Evolutionary conservation across 2,329 filamentous ascomycete genomes (phyloP).

Genomic region (Beauveria caledonica): DNA sequence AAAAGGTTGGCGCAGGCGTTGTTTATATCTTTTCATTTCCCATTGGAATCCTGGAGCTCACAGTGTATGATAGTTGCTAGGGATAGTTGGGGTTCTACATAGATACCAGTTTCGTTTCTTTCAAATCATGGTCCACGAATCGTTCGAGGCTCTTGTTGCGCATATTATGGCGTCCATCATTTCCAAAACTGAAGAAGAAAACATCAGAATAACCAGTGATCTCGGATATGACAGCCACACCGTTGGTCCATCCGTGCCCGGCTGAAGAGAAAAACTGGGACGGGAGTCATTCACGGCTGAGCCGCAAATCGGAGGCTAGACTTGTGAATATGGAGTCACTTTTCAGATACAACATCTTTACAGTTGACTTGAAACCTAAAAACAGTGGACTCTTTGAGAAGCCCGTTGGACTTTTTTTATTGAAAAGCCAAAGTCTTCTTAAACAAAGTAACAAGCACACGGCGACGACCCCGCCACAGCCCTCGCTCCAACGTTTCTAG

Average conservation of each 20-base stretch:
- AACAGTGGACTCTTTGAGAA: background rate
- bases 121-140: background rate
- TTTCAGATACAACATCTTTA: too few relatives aligned
- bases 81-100: background rate
- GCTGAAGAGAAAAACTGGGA: slow-evolving; percentile 2
- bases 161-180: too few relatives aligned
- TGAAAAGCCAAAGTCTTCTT: too few relatives aligned
- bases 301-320: slow-evolving; percentile 6
- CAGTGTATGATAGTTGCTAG: background rate
- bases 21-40: background rate
- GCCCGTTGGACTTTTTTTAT: too few relatives aligned
- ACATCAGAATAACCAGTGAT: too few relatives aligned
- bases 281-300: background rate
- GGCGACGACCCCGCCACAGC: too few relatives aligned
- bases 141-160: too few relatives aligned
- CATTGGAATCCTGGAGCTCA: background rate
- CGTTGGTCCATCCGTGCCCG: background rate
- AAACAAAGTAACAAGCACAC: too few relatives aligned
- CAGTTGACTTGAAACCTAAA: background rate
- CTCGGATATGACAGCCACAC: too few relatives aligned
- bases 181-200: too few relatives aligned
- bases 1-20: background rate
- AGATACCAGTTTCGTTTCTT: background rate
- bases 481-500: too few relatives aligned
- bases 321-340: background rate